Evolutionary conservation across 2,329 filamentous ascomycete species (phyloP), one percentile per base, ranked within the genome.

Genomic region (Sporothrix schenckii): DNA sequence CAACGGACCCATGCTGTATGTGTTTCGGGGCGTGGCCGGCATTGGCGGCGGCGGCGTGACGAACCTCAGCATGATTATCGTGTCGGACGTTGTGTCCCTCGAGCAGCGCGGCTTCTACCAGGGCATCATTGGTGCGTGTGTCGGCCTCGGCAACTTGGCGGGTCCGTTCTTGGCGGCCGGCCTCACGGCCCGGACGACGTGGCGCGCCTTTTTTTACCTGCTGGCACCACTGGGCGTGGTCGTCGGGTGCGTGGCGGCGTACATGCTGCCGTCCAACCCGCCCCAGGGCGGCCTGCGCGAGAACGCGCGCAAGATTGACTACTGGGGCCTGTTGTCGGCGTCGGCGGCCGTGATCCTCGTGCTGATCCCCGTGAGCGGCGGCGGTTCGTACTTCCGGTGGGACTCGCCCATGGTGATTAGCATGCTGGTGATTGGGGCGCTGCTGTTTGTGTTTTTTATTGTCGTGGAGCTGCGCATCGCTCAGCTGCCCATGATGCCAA

Each of bases 11-110:
- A 86, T 87, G 80, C 83, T 91, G 34, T 90, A 89, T 77, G 80
- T 85, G 24, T 89, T 89, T 75, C 82, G 88, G 49, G 88, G 82
- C 4, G 74, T 89, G 24, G 84, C 87, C 11, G 88, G 88, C 68
- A 80, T 90, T n/a, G 88, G 86, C 11, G 85, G 84, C 56, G 88
- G 88, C 1, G 88, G 88, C 11, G 84, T 90, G 63, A 84, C 82
- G 39, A 86, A 85, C 27, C 77, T 89, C 60, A 80, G 83, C 4
- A 88, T 88, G 84, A 88, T 89, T 74, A 88, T 89, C 67, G 83
- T 89, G 1, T 86, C 83, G 7, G 87, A 89, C 75, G 79, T 89
- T 7, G 86, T 88, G 0, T 86, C 86, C 0, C 79, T 89, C 3
- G 81, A 87, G 75, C 82, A 88, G 73, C 80, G 87, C 73, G 87